phyloP scores from a whole-genome alignment of 768 basidiomycete species.

The Dioszegia aurantiaca region DNA sequence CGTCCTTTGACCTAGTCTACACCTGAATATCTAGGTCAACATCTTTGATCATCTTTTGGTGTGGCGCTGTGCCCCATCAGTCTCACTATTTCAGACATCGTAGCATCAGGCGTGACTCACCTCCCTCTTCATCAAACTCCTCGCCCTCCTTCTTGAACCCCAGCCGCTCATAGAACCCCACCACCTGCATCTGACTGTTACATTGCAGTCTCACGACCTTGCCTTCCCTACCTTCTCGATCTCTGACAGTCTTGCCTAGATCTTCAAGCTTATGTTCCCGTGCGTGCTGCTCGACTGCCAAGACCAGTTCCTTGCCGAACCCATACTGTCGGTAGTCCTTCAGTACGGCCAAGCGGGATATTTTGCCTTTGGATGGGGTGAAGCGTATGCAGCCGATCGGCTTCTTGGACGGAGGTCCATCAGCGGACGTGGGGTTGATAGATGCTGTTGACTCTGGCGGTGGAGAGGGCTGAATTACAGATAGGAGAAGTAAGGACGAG shows the following conservation, averaged over 20 bases:
- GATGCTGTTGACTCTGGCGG: constrained; percentile 23
- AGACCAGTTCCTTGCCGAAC: constrained; percentile 40
- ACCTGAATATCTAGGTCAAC: constrained; percentile 12
- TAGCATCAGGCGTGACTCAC: no score
- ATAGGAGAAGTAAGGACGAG: constrained; percentile 38
- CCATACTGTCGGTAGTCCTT: constrained; percentile 38
- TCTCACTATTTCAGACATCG: background rate
- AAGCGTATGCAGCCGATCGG: constrained; percentile 42
- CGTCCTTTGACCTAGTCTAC: constrained; percentile 3
- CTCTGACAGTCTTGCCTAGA: constrained; percentile 12
- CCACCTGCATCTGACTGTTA: constrained; percentile 40
- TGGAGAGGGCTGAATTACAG: constrained; percentile 23
- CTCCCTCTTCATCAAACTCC: constrained; percentile 47
- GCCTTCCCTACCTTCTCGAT: background rate
- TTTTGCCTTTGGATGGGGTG: constrained; percentile 31
- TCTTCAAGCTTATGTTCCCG: constrained; percentile 10
- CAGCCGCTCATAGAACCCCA: constrained; percentile 42
- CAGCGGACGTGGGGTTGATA: constrained; percentile 6
- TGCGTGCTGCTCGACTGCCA: constrained; percentile 30
- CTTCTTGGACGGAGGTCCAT: constrained; percentile 14
- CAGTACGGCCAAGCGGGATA: constrained; percentile 40
- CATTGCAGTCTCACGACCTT: constrained; percentile 19
- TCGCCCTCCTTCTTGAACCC: constrained; percentile 43
- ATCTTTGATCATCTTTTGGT: constrained; percentile 35
- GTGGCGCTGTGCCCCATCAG: constrained; percentile 25